These are phyloP conservation scores for Silene latifolia DNA, from an alignment of 148 eudicot genomes.

Conservation along the genomic window DNA sequence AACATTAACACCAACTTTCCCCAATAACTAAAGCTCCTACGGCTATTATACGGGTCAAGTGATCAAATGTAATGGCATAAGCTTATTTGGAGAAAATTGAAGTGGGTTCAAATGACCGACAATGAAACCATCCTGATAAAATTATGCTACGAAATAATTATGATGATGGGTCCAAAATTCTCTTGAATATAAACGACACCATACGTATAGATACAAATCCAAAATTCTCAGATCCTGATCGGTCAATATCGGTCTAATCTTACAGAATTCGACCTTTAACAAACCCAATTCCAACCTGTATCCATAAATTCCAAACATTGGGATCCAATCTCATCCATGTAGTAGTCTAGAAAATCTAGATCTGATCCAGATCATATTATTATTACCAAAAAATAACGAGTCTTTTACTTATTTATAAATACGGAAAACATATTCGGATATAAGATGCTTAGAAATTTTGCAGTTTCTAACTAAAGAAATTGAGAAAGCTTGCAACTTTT, in stretches of 20 bases:
- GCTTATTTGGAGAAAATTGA: too few relatives aligned
- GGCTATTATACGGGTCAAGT: too few relatives aligned
- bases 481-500: constrained; percentile 7
- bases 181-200: neutral
- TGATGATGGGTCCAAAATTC: neutral
- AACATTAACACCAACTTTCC: neutral
- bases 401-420: too few relatives aligned
- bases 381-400: too few relatives aligned
- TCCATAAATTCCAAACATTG: neutral
- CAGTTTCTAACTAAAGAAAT: neutral
- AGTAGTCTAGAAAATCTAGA: neutral
- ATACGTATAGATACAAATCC: neutral
- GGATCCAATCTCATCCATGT: neutral
- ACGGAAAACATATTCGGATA: neutral
- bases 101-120: neutral
- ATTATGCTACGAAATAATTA: neutral
- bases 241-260: neutral
- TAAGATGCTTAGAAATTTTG: neutral
- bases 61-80: too few relatives aligned
- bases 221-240: neutral
- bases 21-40: neutral
- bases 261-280: too few relatives aligned
- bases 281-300: neutral
- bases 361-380: neutral
- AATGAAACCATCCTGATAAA: neutral